A percentile compares a stretch with the other conserved stretches of the same genome.
These are phyloP conservation scores for Leucocoprinus birnbaumii DNA, from an alignment of 768 basidiomycete genomes.

Conservation along the genomic window DNA sequence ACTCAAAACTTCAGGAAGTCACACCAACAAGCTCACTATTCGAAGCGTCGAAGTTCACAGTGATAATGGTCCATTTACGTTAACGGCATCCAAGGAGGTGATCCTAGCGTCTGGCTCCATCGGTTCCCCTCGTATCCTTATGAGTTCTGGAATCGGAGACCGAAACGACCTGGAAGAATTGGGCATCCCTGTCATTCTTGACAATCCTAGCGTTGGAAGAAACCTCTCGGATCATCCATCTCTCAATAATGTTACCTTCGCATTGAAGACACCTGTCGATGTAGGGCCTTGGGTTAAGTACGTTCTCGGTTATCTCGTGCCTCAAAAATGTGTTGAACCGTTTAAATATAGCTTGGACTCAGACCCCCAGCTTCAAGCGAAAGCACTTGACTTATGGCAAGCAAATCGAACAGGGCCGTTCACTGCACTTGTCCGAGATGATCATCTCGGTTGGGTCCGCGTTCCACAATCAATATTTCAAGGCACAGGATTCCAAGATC, in stretches of 20 bases:
- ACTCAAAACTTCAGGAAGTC: neutral
- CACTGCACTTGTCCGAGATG: neutral
- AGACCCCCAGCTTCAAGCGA: neutral
- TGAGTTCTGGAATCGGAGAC: conserved; percentile 13
- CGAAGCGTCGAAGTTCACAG: too few species aligned
- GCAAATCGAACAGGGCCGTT: conserved; percentile 14
- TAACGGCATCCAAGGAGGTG: conserved; percentile 13
- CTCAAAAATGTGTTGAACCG: too few species aligned
- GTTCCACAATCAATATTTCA: conserved; percentile 1
- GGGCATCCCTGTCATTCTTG: neutral
- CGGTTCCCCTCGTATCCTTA: conserved; percentile 12
- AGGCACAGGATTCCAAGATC: conserved; percentile 10
- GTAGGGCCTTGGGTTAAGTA: conserved; percentile 9
- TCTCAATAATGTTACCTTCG: conserved; percentile 3
- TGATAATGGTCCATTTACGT: neutral
- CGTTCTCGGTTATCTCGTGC: neutral
- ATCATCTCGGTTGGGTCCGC: conserved; percentile 8
- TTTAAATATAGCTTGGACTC: conserved; percentile 4
- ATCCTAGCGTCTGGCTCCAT: conserved; percentile 9
- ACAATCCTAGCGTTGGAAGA: conserved; percentile 23
- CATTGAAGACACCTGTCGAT: neutral
- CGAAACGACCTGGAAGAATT: neutral
- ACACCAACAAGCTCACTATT: too few species aligned
- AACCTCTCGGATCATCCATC: conserved; percentile 10
- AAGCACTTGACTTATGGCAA: conserved; percentile 14